Percentiles rank a stretch among this genome's conserved stretches.
Evolutionary conservation across 805 yeast species (phyloP).

Genomic region (Clavispora phyllophila): DNA sequence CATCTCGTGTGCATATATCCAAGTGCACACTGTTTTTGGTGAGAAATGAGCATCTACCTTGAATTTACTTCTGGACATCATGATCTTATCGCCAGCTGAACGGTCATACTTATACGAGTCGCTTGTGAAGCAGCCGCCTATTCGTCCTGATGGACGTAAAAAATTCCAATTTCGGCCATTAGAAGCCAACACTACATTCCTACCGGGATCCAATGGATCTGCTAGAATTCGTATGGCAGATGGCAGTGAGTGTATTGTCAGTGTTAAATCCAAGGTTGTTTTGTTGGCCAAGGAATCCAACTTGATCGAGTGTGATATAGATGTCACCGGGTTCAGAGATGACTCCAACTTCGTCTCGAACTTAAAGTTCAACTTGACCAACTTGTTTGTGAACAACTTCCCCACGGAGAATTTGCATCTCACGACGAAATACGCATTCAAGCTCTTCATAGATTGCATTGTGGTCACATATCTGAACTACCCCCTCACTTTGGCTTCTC

Average conservation of each 20-base stretch:
- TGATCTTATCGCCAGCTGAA: conserved; percentile 74
- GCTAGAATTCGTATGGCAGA: conserved; percentile 81
- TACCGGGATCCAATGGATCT: conserved; percentile 89
- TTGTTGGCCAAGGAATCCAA: conserved; percentile 34
- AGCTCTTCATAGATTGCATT: conserved; percentile 73
- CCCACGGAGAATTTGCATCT: conserved; percentile 51
- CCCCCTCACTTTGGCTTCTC: conserved; percentile 75
- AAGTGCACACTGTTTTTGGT: not conserved
- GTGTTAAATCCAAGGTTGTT: conserved; percentile 83
- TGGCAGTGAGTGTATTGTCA: conserved; percentile 90
- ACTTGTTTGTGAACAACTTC: conserved; percentile 48
- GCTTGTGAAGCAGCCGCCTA: conserved; percentile 49
- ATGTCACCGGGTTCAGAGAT: conserved; percentile 74
- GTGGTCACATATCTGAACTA: conserved; percentile 73
- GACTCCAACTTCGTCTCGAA: conserved; percentile 66
- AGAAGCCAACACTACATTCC: conserved; percentile 73
- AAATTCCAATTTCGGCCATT: conserved; percentile 77
- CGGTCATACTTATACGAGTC: conserved; percentile 74
- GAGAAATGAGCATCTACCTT: not conserved
- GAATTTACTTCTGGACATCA: conserved; percentile 16
- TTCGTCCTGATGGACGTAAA: conserved; percentile 83
- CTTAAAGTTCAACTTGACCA: conserved; percentile 56
- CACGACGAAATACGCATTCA: conserved; percentile 71
- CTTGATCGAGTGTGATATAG: conserved; percentile 71
- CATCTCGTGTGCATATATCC: not conserved